Evolutionary conservation across 352 stramenopile genomes (phyloP).

Genomic region (Pythium dissotocum): DNA sequence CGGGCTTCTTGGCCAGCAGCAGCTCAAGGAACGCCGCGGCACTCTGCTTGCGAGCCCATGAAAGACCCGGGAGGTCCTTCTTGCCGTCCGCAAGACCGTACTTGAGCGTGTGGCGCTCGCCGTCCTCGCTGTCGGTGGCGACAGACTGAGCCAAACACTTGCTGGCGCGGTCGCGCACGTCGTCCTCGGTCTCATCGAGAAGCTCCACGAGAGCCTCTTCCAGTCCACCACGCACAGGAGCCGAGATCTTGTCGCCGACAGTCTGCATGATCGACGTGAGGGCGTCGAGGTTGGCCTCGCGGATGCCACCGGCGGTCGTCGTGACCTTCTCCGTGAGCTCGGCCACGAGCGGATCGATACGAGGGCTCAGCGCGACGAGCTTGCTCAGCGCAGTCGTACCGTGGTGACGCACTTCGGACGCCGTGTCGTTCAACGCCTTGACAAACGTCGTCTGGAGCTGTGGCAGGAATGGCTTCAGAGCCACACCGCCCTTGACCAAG

Average conservation of each 20-base stretch:
- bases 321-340: constrained; percentile 90
- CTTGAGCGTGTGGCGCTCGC: constrained; percentile 36
- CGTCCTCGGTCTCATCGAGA: constrained; percentile 65
- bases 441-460: constrained; percentile 99
- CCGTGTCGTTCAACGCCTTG: constrained; percentile 98
- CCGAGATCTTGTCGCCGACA: constrained; percentile 75
- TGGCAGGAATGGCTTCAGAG: constrained; percentile 98
- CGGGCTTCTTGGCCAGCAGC: constrained; percentile 50
- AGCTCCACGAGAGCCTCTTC: constrained; percentile 70
- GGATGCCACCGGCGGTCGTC: constrained; percentile 65
- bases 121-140: constrained; percentile 42
- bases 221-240: constrained; percentile 41
- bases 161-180: constrained; percentile 59
- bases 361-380: constrained; percentile 93
- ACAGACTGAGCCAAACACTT: constrained; percentile 70
- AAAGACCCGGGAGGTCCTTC: constrained; percentile 35
- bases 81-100: constrained; percentile 52
- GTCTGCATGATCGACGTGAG: constrained; percentile 60
- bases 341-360: constrained; percentile 95
- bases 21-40: constrained; percentile 55
- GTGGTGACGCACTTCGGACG: constrained; percentile 89
- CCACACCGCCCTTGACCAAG: constrained; percentile 94
- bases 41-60: constrained; percentile 66
- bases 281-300: constrained; percentile 77
- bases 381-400: constrained; percentile 92